A percentile compares a stretch with the other conserved stretches of the same genome.
Evolutionary conservation across 108 stramenopile species (phyloP).

Genomic region (Epipyxis sp.): DNA sequence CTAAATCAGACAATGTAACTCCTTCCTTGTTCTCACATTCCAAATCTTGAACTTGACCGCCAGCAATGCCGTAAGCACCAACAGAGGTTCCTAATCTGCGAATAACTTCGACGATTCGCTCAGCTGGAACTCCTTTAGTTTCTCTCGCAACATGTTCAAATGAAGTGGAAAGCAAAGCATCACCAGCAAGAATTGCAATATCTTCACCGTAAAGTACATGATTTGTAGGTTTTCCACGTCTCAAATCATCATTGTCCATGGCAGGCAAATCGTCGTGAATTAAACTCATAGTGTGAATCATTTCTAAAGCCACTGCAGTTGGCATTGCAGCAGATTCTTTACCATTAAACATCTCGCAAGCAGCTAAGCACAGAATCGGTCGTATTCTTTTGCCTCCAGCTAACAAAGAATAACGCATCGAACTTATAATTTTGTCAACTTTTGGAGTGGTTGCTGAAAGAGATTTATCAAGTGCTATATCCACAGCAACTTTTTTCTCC

Average conservation of each 20-base stretch:
- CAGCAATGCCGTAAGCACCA: conserved; percentile 82
- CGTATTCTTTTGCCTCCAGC: conserved; percentile 91
- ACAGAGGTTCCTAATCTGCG: conserved; percentile 78
- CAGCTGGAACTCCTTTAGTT: conserved; percentile 65
- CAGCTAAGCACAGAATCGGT: conserved; percentile 84
- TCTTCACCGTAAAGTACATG: conserved; percentile 92
- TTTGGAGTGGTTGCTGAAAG: conserved; percentile 53
- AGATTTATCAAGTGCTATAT: conserved; percentile 71
- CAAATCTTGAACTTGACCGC: conserved; percentile 90
- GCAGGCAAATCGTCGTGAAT: conserved; percentile 92
- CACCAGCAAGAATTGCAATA: conserved; percentile 90
- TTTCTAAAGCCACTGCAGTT: conserved; percentile 85
- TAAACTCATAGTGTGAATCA: conserved; percentile 96
- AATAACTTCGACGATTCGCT: conserved; percentile 75
- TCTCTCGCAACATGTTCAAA: conserved; percentile 53
- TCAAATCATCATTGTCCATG: conserved; percentile 91
- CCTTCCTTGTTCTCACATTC: conserved; percentile 83
- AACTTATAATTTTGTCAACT: conserved; percentile 79
- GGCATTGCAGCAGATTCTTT: conserved; percentile 75
- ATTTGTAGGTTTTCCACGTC: conserved; percentile 85
- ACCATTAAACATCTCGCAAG: conserved; percentile 86
- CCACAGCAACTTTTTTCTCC: conserved; percentile 72
- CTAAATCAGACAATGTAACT: conserved; percentile 80
- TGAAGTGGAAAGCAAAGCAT: conserved; percentile 55
- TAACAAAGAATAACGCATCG: conserved; percentile 88